phyloP scores from a whole-genome alignment of 441 rosid genomes.

The Arabidopsis hybrid region DNA sequence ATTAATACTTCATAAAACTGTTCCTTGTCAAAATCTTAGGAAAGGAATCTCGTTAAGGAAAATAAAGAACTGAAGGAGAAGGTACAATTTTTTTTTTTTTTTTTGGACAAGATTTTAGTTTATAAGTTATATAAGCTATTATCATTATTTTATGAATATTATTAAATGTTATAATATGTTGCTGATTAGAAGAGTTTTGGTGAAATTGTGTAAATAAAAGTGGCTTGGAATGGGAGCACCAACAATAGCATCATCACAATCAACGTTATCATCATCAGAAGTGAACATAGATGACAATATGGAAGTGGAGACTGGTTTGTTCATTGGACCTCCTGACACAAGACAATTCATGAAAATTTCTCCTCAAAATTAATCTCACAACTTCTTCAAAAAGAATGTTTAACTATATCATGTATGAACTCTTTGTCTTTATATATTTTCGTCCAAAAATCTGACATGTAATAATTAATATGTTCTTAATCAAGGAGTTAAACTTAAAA shows the following conservation, averaged over 20 bases:
- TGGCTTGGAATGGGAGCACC: slow-evolving; percentile 33
- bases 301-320: slow-evolving; percentile 78
- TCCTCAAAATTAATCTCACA: slow-evolving; percentile 26
- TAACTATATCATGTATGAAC: neutral
- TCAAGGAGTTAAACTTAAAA: neutral
- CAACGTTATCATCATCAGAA: slow-evolving; percentile 38
- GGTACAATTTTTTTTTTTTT: too few species aligned
- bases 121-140: neutral
- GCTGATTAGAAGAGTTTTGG: slow-evolving; percentile 22
- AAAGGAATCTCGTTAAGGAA: slow-evolving; percentile 35
- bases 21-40: slow-evolving; percentile 30
- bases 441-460: slow-evolving; percentile 4
- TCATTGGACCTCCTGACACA: slow-evolving; percentile 69
- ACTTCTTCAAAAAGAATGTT: neutral
- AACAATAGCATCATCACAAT: slow-evolving; percentile 33
- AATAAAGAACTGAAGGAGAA: slow-evolving; percentile 42
- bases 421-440: neutral
- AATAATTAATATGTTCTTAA: slow-evolving; percentile 2
- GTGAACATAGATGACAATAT: slow-evolving; percentile 34
- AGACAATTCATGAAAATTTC: slow-evolving; percentile 36
- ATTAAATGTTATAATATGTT: too few species aligned
- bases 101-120: too few species aligned
- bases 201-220: slow-evolving; percentile 20
- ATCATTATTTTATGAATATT: too few species aligned
- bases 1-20: neutral